phyloP scores from a whole-genome alignment of 1,284 basidiomycete genomes.

The Moesziomyces aphidis region DNA sequence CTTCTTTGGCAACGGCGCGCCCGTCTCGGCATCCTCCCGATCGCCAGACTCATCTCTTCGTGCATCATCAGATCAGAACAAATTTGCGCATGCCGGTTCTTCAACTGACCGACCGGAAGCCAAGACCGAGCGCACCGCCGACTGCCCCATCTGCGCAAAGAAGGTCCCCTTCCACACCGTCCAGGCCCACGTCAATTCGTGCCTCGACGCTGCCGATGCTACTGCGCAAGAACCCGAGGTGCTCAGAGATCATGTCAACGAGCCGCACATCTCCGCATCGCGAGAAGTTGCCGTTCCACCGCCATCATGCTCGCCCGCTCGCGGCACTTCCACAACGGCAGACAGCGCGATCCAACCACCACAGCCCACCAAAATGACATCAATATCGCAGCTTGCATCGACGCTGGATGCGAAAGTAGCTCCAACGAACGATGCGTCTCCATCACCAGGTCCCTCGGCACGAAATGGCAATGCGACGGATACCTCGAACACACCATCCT shows the following conservation, averaged over 20 bases:
- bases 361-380: constrained; percentile 26
- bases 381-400: constrained; percentile 36
- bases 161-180: constrained; percentile 39
- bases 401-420: constrained; percentile 16
- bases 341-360: neutral
- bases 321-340: neutral
- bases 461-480: neutral
- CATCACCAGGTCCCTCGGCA: neutral
- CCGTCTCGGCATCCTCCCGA: constrained; percentile 7
- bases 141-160: constrained; percentile 43
- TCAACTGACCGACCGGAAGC: neutral
- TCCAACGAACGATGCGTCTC: constrained; percentile 2
- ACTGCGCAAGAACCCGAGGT: constrained; percentile 6
- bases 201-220: constrained; percentile 38
- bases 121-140: constrained; percentile 20
- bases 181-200: constrained; percentile 49
- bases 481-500: constrained; percentile 13
- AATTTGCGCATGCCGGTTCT: neutral
- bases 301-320: constrained; percentile 18
- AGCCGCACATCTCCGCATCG: neutral
- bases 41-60: constrained; percentile 4
- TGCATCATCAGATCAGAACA: neutral
- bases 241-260: constrained; percentile 27
- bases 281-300: neutral
- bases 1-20: constrained; percentile 30